These are phyloP conservation scores for Morella rubra DNA, from an alignment of 306 rosid species.

Conservation along the genomic window DNA sequence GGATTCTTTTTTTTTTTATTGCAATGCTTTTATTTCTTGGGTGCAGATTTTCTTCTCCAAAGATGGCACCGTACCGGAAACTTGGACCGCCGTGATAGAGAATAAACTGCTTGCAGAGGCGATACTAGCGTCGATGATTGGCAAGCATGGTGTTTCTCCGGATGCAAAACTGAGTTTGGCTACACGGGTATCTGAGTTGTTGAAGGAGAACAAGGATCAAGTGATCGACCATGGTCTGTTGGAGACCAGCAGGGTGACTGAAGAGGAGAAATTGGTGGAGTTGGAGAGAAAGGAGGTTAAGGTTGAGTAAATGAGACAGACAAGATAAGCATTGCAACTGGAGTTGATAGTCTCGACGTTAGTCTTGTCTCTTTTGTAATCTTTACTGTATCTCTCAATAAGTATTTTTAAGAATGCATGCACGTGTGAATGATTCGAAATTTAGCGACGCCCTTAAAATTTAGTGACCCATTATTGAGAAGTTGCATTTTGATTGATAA, in stretches of 20 bases:
- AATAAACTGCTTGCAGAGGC: conserved; percentile 64
- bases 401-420: too few species aligned
- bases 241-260: neutral
- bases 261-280: neutral
- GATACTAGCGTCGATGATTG: conserved; percentile 65
- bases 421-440: too few species aligned
- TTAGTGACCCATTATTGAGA: too few species aligned
- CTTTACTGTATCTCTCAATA: too few species aligned
- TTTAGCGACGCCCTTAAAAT: too few species aligned
- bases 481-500: too few species aligned
- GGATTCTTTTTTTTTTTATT: neutral
- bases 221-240: conserved; percentile 7
- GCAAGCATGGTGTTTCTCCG: conserved; percentile 77
- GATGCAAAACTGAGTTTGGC: conserved; percentile 62
- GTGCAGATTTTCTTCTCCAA: conserved; percentile 66
- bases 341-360: neutral
- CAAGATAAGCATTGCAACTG: neutral
- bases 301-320: neutral
- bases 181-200: conserved; percentile 33
- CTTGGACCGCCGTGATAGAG: conserved; percentile 37
- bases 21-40: neutral
- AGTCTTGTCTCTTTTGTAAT: neutral
- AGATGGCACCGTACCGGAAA: conserved; percentile 51
- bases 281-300: neutral
- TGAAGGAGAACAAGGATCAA: conserved; percentile 17